Evolutionary conservation across 2,329 filamentous ascomycete genomes (phyloP).

Genomic region (Paradendryphiella salina): DNA sequence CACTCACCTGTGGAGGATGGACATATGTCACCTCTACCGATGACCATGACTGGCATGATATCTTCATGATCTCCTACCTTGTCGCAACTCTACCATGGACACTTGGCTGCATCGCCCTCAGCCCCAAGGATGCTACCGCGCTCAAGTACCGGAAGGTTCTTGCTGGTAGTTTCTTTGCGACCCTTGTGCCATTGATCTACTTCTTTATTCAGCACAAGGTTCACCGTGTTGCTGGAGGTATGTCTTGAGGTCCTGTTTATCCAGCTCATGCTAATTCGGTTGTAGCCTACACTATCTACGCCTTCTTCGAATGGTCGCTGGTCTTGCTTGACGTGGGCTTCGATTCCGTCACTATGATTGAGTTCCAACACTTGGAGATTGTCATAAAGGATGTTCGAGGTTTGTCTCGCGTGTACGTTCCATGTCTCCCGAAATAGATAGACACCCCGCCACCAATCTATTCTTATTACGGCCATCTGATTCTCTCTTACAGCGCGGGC

Average conservation of each 20-base stretch:
- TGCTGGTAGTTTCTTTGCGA: slow-evolving; percentile 83
- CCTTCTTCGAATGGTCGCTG: slow-evolving; percentile 96
- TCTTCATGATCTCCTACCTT: slow-evolving; percentile 98
- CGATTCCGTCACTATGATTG: slow-evolving; percentile 89
- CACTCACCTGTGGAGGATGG: slow-evolving; percentile 94
- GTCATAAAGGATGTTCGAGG: slow-evolving; percentile 87
- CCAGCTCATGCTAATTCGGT: slow-evolving; percentile 25
- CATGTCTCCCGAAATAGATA: slow-evolving; percentile 88
- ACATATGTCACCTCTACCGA: slow-evolving; percentile 98
- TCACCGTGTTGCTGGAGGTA: slow-evolving; percentile 89
- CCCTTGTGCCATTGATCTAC: slow-evolving; percentile 86
- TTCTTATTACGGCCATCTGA: slow-evolving; percentile 44
- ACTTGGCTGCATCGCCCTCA: slow-evolving; percentile 82
- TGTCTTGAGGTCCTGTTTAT: slow-evolving; percentile 37
- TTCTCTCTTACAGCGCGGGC: slow-evolving; percentile 51
- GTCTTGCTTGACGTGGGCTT: slow-evolving; percentile 95
- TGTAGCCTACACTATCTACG: slow-evolving; percentile 91
- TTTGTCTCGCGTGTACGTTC: slow-evolving; percentile 96
- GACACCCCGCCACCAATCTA: slow-evolving; percentile 46
- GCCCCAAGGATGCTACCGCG: slow-evolving; percentile 78
- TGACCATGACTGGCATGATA: slow-evolving; percentile 97
- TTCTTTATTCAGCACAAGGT: slow-evolving; percentile 99
- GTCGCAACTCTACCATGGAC: slow-evolving; percentile 96
- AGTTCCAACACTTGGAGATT: slow-evolving; percentile 88
- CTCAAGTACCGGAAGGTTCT: slow-evolving; percentile 88